Percentiles rank a stretch among this genome's conserved stretches.
Evolutionary conservation across 1,284 basidiomycete genomes (phyloP).

Genomic region (Jaminaea rosea): DNA sequence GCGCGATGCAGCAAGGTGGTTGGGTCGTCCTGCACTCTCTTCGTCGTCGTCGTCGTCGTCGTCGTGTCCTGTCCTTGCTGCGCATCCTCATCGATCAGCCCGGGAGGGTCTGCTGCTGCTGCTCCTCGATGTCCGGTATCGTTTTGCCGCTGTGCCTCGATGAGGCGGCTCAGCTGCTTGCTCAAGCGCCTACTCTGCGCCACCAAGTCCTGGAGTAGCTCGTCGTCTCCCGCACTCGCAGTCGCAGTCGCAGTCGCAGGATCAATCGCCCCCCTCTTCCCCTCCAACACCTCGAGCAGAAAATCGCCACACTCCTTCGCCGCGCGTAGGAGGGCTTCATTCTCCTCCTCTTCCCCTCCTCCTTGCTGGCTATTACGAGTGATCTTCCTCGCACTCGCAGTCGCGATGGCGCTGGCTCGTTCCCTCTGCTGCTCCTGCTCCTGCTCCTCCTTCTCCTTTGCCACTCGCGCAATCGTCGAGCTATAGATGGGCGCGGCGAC

Average conservation of each 20-base stretch:
- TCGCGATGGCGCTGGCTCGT: conserved; percentile 11
- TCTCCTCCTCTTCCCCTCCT: conserved; percentile 20
- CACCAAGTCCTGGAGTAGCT: no score
- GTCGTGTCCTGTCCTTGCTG: conserved; percentile 38
- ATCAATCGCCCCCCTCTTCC: no score
- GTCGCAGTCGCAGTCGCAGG: no score
- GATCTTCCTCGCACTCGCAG: conserved; percentile 17
- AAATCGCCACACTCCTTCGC: conserved; percentile 4
- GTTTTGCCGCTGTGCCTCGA: no score
- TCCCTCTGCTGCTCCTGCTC: conserved; percentile 12
- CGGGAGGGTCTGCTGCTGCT: conserved; percentile 28
- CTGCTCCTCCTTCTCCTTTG: conserved; percentile 29
- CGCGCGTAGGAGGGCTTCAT: conserved; percentile 13
- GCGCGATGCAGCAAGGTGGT: not conserved
- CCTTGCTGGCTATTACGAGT: conserved; percentile 21
- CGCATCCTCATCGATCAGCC: no score
- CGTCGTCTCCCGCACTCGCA: no score
- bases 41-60: conserved; percentile 21
- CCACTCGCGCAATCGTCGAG: conserved; percentile 29
- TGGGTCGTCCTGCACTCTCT: not conserved
- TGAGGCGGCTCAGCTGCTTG: not conserved
- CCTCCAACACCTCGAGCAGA: not conserved
- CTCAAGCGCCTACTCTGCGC: not conserved
- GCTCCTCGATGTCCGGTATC: conserved; percentile 15
- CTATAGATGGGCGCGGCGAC: conserved; percentile 40